Base-by-base conservation (phyloP, 2,329 filamentous ascomycete genomes). In the Phaeosphaeriaceae sp. region DNA sequence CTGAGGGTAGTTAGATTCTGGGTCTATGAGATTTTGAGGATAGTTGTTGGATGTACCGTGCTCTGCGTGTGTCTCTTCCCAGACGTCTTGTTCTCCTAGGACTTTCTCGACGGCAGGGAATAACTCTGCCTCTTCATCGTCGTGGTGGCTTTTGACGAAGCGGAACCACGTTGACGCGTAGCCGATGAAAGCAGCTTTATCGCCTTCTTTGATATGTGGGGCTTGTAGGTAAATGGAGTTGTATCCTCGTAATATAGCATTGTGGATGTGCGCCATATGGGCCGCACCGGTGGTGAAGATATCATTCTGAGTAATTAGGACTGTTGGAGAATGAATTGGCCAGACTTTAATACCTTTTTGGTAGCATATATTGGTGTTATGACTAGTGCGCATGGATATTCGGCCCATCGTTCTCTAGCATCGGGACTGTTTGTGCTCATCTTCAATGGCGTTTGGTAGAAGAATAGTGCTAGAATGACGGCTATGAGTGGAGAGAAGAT, bases 201-300 rank as follows among this genome's bases (percentile, higher is more conserved):
- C 69, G 11, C 48, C 60, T 2, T 60, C 45, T 37, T 52, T 59
- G 6, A 74, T 50, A 46, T 69, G 51, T 0, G 66, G 68, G 0
- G 72, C 70, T 62, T 77, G 74, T 0, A 68, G 60, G 46, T 74
- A 75, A 20, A 76, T 74, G 13, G 68, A 68, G 56, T 76, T 77
- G 56, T 72, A 75, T 30, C 71, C 72, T 29, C 74, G 63, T 6
- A 77, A 54, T 32, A 76, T 70, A 0, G 71, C 60, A 35, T 77
- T 77, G 58, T 77, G 74, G 9, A 76, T 63, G 30, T 72, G 61
- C 6, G 71, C 65, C 73, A 74, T 72, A 38, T 73, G 67, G 13
- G 67, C 65, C 26, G 70, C 67, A n/a, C 68, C 68, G 6, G 51
- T 56, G 5, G 68, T 72, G 49, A 68, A 72, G 6, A 67, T 64